A percentile compares a stretch with the other conserved stretches of the same genome.
Conservation (phyloP, 306 rosid genomes). For the Acacia melanoxylon region DNA sequence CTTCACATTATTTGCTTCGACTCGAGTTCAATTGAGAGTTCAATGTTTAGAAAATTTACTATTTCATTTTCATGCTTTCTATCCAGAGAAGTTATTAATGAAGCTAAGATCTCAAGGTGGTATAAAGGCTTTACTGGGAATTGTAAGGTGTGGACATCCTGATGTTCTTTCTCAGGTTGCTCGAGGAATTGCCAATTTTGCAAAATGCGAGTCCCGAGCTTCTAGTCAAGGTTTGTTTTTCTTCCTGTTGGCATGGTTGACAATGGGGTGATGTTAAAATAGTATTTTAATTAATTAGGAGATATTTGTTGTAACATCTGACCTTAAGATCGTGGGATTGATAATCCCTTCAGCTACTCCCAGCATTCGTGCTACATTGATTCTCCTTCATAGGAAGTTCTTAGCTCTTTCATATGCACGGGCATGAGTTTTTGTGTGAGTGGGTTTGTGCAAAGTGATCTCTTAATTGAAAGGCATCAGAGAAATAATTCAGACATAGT, state of each 20-base stretch:
- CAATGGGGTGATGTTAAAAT: background rate
- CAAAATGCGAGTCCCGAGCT: slow-evolving; percentile 97
- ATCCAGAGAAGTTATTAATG: slow-evolving; percentile 77
- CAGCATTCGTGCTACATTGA: background rate
- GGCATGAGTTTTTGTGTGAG: background rate
- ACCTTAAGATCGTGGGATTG: background rate
- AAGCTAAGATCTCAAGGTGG: slow-evolving; percentile 93
- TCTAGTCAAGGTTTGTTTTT: slow-evolving; percentile 70
- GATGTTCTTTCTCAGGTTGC: slow-evolving; percentile 99
- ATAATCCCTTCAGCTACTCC: background rate
- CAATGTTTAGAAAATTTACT: slow-evolving; percentile 8
- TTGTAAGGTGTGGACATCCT: slow-evolving; percentile 95
- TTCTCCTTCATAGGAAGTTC: background rate
- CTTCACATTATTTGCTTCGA: background rate
- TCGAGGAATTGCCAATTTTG: slow-evolving; percentile 95
- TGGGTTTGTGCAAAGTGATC: background rate
- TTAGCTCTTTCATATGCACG: background rate
- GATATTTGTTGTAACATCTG: background rate
- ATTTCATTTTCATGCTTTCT: slow-evolving; percentile 16
- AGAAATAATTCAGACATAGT: background rate
- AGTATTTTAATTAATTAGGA: background rate
- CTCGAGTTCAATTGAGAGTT: background rate
- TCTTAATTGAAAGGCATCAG: background rate
- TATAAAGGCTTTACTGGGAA: slow-evolving; percentile 89
- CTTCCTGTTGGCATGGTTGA: background rate